Evolutionary conservation across 345 rosid genomes (phyloP), one percentile per base, ranked within the genome.

Genomic region (Mallotus nudiflorus): DNA sequence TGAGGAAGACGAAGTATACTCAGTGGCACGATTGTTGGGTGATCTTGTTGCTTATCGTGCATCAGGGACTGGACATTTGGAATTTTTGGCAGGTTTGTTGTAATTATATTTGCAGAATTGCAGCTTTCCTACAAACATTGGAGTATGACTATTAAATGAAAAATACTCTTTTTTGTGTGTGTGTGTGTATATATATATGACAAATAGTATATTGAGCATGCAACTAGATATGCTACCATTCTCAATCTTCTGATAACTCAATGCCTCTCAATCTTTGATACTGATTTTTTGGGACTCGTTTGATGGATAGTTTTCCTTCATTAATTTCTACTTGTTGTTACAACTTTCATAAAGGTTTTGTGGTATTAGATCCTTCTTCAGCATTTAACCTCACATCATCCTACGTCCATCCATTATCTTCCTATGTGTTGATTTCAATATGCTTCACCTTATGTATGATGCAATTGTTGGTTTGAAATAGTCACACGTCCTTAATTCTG

Each of bases 1-100:
- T 3, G 91, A 91, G 78, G 98, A 90, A 76, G 97, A 94, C 63
- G 98, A 94, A 80, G 88, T 94, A 70, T 83, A 85, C 78, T 88
- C 97, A 7, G 95, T 94, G 60, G 96, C 97, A 75, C 80, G 76
- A 67, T 75, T 94, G 52, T 73, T 91, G 55, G 98, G 96, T 69
- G 92, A 94, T 69, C 97, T 94, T 78, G 97, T 94, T 75, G 80
- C 97, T 40, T 94, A 91, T 73, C 96, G 97, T 33, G 97, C 97
- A 65, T 82, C 92, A 20, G 98, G 97, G 72, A 87, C 93, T 51
- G 97, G 98, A 11, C 98, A 94, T 74, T 77, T 94, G 84, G 96
- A 91, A 70, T 90, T 94, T 71, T 78, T 94, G 82, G 89, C 96
- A 76, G 93, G 98, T 93, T 78, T 33, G 61, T 68, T 66, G 69